Evolutionary conservation across 2,329 filamentous ascomycete species (phyloP), one percentile per base, ranked within the genome.

Genomic region (Lasiodiplodia theobromae): DNA sequence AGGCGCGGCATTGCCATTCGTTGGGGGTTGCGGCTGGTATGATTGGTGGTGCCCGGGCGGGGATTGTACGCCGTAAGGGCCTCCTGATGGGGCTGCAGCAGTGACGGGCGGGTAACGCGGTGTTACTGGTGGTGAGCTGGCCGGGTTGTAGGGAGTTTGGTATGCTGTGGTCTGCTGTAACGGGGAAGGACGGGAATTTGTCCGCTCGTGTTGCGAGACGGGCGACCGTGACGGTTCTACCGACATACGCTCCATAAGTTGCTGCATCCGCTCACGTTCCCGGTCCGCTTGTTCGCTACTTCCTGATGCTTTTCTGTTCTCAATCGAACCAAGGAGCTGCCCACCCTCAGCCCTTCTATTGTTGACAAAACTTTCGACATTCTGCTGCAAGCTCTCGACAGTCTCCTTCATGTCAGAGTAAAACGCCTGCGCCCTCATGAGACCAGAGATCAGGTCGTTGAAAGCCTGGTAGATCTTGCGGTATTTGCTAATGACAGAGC

Each of bases 331-430:
- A 44, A 99, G 87, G 5, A 99, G 86, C 77, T 97, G 93, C 0
- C 93, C 93, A 4, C 96, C 96, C 82, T 99, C 96, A 0, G 92
- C 91, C 70, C 94, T 86, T 64, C 96, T 88, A 79, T 99, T 99
- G 82, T 94, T 96, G 72, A 99, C 94, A 80, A 99, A 99, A 0
- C 92, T 92, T 72, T 98, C 95, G 1, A 99, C 96, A 74, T 99
- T 99, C 86, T 97, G 96, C 74, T 94, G 89, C 51, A 97, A 83
- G 76, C 92, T 97, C 72, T 95, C 92, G 0, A 96, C 93, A 0
- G 94, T 97, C 71, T 97, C 94, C 74, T 91, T 92, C 94, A 98
- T 99, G 78, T 98, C 96, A 3, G 88, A 87, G 77, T 99, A 99
- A 87, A 97, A 99, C 66, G 90, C 90, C 80, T 96, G 94, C 7